Percentiles rank a stretch among this genome's conserved stretches.
Evolutionary conservation across 306 rosid genomes (phyloP).

Genomic region (Acacia melanoxylon): DNA sequence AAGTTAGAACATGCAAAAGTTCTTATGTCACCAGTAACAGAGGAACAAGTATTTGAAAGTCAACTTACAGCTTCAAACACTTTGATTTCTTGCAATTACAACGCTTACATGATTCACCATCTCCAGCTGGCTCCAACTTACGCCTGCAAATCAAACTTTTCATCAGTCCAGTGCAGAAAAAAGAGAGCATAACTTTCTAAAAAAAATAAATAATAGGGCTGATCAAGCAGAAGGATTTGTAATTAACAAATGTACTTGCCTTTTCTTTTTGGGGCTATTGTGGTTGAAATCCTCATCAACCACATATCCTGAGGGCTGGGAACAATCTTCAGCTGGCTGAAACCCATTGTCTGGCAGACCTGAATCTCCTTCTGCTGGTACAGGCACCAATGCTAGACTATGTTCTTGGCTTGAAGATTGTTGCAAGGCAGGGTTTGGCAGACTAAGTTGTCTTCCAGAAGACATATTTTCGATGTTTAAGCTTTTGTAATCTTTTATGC

Average conservation of each 20-base stretch:
- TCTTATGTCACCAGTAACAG: neutral
- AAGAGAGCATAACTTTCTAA: neutral
- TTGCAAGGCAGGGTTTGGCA: constrained; percentile 45
- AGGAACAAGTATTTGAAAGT: constrained; percentile 31
- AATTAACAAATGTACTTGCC: constrained; percentile 43
- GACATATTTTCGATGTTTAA: constrained; percentile 45
- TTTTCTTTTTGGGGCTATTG: constrained; percentile 83
- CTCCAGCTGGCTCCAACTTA: constrained; percentile 56
- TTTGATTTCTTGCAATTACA: constrained; percentile 93
- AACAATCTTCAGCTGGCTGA: constrained; percentile 61
- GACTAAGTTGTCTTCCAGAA: constrained; percentile 48
- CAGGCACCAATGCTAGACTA: constrained; percentile 34
- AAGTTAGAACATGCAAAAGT: constrained; percentile 4
- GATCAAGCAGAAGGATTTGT: constrained; percentile 8
- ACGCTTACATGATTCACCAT: constrained; percentile 72
- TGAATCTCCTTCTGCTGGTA: constrained; percentile 50
- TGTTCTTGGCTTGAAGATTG: constrained; percentile 56
- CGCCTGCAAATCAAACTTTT: constrained; percentile 59
- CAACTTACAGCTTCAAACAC: constrained; percentile 94
- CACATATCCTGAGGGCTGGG: constrained; percentile 45
- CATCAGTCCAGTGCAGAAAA: constrained; percentile 29
- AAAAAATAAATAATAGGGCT: neutral
- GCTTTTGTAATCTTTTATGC: constrained; percentile 47
- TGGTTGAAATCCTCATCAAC: constrained; percentile 65
- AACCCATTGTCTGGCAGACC: constrained; percentile 46